Evolutionary conservation across 176 grass and related monocot genomes (phyloP), one percentile per base, ranked within the genome.

Genomic region (Paspalum notatum): DNA sequence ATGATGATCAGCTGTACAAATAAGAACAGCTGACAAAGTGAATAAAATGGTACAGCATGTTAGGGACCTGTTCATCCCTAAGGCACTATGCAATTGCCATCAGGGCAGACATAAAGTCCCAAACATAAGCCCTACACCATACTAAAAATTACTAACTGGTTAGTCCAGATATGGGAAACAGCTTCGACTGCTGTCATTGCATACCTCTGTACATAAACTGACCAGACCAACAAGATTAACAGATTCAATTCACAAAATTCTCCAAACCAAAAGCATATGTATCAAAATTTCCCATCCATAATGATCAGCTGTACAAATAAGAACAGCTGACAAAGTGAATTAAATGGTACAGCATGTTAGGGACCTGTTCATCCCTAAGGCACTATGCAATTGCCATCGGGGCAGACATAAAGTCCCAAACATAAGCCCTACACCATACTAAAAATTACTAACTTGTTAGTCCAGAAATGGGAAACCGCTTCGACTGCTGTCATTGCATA

Each of bases 401-500:
- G 77, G 72, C 82, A 86, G 45, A 86, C 17, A 2, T 70, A 0
- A 48, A 67, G 66, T 69, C 24, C 81, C 76, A 76, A 62, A 80
- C 66, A 70, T 48, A 60, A 22, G 27, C 3, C 57, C 1, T 27
- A 58, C 4, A 3, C 11, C 26, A 11, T 4, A 39, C 11, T 6
- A 39, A 9, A 40, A 21, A 13, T 4, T 39, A 0, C 1, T 0
- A 2, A 24, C 1, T 60, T 10, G 5, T 6, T 48, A 13, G 2
- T 58, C 8, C 25, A 18, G 24, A 61, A 72, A 17, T 46, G n/a
- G 12, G 3, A 9, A 51, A 14, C 7, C 0, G 14, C 12, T 1
- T 48, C 1, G 7, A 10, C 42, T 13, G 4, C 5, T 46, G 12
- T 8, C 22, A 37, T 11, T 54, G 7, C 16, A n/a, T 38, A 39